phyloP scores from a whole-genome alignment of 129 eudicot genomes.

The Erigeron canadensis region DNA sequence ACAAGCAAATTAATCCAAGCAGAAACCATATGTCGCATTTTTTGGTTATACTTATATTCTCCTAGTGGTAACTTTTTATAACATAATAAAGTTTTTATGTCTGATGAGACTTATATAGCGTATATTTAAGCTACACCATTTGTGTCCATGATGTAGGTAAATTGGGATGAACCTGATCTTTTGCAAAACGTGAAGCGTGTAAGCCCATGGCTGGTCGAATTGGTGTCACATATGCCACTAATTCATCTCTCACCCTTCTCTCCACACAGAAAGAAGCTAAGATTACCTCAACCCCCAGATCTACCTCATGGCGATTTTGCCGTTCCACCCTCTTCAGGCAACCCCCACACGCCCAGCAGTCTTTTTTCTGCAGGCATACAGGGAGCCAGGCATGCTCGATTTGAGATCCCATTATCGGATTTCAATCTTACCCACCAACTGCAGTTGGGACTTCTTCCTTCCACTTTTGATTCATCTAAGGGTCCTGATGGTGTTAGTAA shows the following conservation, averaged over 20 bases:
- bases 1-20: neutral
- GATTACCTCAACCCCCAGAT: constrained; percentile 59
- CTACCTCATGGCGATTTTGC: constrained; percentile 45
- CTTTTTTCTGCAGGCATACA: constrained; percentile 93
- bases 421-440: constrained; percentile 60
- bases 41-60: neutral
- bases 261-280: constrained; percentile 72
- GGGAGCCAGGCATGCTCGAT: constrained; percentile 99
- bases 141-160: constrained; percentile 45
- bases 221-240: constrained; percentile 66
- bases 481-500: constrained; percentile 26
- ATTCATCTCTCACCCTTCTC: constrained; percentile 78
- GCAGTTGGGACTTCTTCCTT: constrained; percentile 49
- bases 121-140: neutral
- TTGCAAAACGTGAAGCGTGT: constrained; percentile 88
- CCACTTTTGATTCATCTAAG: constrained; percentile 40
- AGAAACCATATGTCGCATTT: neutral
- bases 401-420: constrained; percentile 68
- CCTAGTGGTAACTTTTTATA: no score
- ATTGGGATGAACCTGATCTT: constrained; percentile 89
- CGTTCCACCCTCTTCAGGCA: constrained; percentile 60
- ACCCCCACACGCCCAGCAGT: constrained; percentile 67
- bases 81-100: no score
- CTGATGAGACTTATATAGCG: neutral
- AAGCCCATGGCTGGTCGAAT: constrained; percentile 90